Base-by-base conservation (phyloP, 345 rosid genomes). In the Camelina laxa region DNA sequence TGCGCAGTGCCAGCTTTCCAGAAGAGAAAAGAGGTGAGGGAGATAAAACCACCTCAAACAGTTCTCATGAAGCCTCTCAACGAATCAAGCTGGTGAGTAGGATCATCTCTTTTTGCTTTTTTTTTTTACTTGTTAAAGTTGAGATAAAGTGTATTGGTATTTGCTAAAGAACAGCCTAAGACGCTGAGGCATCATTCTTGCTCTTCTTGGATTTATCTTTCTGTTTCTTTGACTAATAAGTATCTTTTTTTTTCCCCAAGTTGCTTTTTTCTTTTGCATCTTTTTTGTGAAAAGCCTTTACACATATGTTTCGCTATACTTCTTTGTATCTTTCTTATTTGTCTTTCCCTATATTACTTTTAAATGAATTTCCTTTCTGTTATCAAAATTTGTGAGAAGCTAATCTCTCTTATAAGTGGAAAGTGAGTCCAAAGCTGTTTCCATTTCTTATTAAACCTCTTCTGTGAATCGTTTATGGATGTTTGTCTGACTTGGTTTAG, bases 1-100 rank as follows among this genome's bases (percentile, higher is more conserved):
- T 75, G 56, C 60, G 65, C 65, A 76, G 74, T 86, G 72, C 79
- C 85, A 92, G 98, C 86, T 90, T 86, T 65, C 91, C 96, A 31
- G 94, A 79, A 57, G 90, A 85, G 85, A 89, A 80, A 72, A 79
- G 79, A 74, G 65, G 61, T 44, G 83, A 82, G 63, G 88, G 72
- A 84, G 88, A 83, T 70, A 76, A 77, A 77, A 67, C 72, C 60
- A 67, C 72, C 60, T 78, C 72, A 16, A 79, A 73, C 42, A 65
- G 72, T 81, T 82, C 85, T 17, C 82, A 62, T 45, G 88, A 82
- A 76, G 84, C 80, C 77, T 87, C 92, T 65, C 84, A 72, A 45
- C 71, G 80, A 51, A 77, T 70, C 67, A 90, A 88, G 87, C 88
- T 83, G 83, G 99, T 95, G 80, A 82, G 83, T 63, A 47, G n/a